Evolutionary conservation across 2,329 filamentous ascomycete species (phyloP).

Genomic region (Phyllosticta ampelicida): DNA sequence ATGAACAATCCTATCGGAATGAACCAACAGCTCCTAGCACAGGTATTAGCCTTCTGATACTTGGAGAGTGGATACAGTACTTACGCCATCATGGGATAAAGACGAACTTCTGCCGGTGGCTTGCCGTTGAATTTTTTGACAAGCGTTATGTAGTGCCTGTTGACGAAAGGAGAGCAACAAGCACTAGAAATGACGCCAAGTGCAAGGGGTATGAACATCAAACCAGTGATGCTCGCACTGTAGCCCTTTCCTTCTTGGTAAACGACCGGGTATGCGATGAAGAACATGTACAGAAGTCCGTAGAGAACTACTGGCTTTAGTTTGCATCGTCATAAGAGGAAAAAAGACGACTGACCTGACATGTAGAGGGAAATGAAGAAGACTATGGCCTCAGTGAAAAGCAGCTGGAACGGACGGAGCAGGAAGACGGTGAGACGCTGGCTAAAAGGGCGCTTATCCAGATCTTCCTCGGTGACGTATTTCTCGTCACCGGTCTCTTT

Average conservation of each 20-base stretch:
- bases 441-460: conserved; percentile 58
- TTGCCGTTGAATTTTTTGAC: conserved; percentile 54
- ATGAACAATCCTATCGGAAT: conserved; percentile 58
- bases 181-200: conserved; percentile 63
- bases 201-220: conserved; percentile 81
- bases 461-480: conserved; percentile 70
- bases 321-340: not conserved
- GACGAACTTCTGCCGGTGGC: conserved; percentile 64
- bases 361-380: conserved; percentile 78
- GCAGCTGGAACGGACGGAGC: conserved; percentile 71
- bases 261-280: conserved; percentile 54
- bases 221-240: conserved; percentile 58
- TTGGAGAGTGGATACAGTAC: too few relatives aligned
- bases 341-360: conserved; percentile 37
- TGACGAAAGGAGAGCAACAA: conserved; percentile 58
- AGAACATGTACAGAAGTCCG: conserved; percentile 67
- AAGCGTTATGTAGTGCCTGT: conserved; percentile 66
- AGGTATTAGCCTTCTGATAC: too few relatives aligned
- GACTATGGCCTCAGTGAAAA: conserved; percentile 76
- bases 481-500: conserved; percentile 54
- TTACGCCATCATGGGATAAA: conserved; percentile 59
- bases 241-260: conserved; percentile 75
- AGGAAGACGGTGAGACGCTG: conserved; percentile 66
- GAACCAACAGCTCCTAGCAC: conserved; percentile 34
- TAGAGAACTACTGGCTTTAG: conserved; percentile 31